Evolutionary conservation across 2,329 filamentous ascomycete genomes (phyloP), one percentile per base, ranked within the genome.

Genomic region (Penicillium rolfsii): DNA sequence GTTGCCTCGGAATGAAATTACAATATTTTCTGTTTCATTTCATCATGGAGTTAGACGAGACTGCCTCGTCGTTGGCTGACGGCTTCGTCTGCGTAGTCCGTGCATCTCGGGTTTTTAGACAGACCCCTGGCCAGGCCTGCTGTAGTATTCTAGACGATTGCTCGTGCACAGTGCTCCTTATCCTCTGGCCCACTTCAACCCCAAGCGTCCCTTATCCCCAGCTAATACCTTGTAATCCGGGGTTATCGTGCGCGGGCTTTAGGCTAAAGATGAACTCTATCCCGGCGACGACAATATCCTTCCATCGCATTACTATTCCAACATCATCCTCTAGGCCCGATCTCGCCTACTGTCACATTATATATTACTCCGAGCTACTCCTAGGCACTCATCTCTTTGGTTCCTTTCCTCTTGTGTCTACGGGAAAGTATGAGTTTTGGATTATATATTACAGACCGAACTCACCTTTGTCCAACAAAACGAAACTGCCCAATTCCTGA

Each of bases 1-100:
- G 64, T 63, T 66, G 63, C 60, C 65, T 66, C 57, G 66, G 66
- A 54, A 69, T 67, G 67, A 69, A 53, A 67, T 68, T 60, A 67
- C 66, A 48, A 48, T 66, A 64, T 65, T 63, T 67, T 65, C 67
- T 68, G 61, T 68, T 67, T 65, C 60, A 64, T 58, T 68, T 67
- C 65, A 67, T 49, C 61, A 26, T 6, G 9, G 19, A 40, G 50
- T 12, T 26, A 16, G 49, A 36, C 8, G 49, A 22, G 35, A 26
- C 48, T 50, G 48, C 11, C 26, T 30, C 16, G 24, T 48, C 38
- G 30, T 4, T 38, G 7, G 26, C 28, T 8, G 30, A 0, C 1
- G 36, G 30, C 30, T 19, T 30, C 22, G n/a, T 36, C 14, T 40
- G n/a, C 22, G 43, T 46, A 56, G 33, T 49, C 2, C 16, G 5